Percentiles rank a stretch among this genome's conserved stretches.
Conservation (phyloP, 2,329 filamentous ascomycete genomes). For the Hymenoscyphus repandus region DNA sequence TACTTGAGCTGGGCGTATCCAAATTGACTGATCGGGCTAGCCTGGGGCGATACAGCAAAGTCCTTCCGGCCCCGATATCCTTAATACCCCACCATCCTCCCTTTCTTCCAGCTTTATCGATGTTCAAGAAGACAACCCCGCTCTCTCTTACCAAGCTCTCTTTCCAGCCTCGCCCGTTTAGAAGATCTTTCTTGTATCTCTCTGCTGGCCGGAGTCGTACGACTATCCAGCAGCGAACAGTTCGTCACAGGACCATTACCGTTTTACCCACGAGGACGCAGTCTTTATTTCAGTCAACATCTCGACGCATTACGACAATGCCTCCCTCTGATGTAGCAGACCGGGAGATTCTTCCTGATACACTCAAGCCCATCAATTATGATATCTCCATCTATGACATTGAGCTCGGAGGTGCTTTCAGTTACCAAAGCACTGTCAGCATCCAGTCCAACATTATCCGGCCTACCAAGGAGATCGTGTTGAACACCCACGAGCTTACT, state of each 20-base stretch:
- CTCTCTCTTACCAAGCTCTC: neutral
- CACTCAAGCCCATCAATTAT: conserved; percentile 81
- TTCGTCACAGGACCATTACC: too few relatives aligned
- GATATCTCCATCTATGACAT: conserved; percentile 74
- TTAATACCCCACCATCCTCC: neutral
- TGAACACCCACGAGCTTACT: conserved; percentile 83
- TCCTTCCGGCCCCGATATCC: too few relatives aligned
- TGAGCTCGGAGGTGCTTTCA: conserved; percentile 63
- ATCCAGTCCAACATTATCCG: conserved; percentile 72
- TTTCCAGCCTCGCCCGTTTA: too few relatives aligned
- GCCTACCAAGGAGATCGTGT: conserved; percentile 67
- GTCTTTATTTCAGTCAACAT: neutral
- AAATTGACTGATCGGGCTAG: too few relatives aligned
- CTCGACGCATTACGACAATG: conserved; percentile 16
- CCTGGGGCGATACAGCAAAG: too few relatives aligned
- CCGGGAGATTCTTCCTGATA: conserved; percentile 56
- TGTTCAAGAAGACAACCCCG: conserved; percentile 2
- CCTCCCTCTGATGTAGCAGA: conserved; percentile 44
- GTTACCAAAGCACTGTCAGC: conserved; percentile 78
- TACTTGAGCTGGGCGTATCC: too few relatives aligned
- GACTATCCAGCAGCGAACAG: too few relatives aligned
- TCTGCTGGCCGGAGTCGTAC: neutral
- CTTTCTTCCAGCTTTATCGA: neutral
- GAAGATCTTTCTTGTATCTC: neutral
- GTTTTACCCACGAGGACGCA: neutral